A percentile compares a stretch with the other conserved stretches of the same genome.
These are phyloP conservation scores for Dendrobium huoshanense DNA, from an alignment of 106 monocot species.

Conservation along the genomic window DNA sequence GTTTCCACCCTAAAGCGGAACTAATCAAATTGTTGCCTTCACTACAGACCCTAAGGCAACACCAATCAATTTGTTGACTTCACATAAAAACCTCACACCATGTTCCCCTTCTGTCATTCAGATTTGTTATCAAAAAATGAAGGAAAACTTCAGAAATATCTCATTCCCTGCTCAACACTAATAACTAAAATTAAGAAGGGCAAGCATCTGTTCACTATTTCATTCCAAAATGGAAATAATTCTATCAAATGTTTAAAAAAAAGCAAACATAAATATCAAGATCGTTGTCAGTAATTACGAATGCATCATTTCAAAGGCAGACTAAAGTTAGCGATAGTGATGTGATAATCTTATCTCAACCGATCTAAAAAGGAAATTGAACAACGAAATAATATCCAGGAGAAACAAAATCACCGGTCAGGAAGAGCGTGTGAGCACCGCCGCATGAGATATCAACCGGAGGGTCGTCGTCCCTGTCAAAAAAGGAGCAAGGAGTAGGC, in stretches of 20 bases:
- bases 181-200: neutral
- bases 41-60: too few species aligned
- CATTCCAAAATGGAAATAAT: neutral
- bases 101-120: neutral
- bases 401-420: constrained; percentile 40
- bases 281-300: neutral
- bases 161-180: neutral
- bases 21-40: too few species aligned
- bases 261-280: neutral
- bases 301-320: neutral
- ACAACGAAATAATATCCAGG: neutral
- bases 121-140: neutral
- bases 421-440: constrained; percentile 93
- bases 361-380: neutral
- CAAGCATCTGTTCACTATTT: neutral
- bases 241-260: neutral
- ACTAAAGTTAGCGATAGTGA: neutral
- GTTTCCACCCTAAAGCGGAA: too few species aligned
- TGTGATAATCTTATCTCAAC: neutral
- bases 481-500: constrained; percentile 64
- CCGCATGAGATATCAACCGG: constrained; percentile 73
- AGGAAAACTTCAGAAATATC: neutral
- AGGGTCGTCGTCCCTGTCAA: constrained; percentile 43
- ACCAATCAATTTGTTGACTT: too few species aligned
- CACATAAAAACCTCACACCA: too few species aligned